Conservation (phyloP, 2,329 filamentous ascomycete species). For the Nemania bipapillata region DNA sequence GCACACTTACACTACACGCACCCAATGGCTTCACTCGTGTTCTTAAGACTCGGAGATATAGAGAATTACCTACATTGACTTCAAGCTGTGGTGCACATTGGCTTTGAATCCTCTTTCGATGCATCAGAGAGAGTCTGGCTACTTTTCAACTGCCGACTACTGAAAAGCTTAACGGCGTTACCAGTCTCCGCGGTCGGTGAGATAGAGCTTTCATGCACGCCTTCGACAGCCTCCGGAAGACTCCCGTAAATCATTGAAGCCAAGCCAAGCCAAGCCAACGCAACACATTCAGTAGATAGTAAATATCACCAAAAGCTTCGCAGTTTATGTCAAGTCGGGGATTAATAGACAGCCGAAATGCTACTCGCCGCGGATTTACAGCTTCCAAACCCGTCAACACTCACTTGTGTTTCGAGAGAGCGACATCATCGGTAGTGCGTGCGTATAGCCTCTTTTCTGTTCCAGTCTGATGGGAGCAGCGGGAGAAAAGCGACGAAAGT, state of each 20-base stretch:
- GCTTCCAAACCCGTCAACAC: background rate
- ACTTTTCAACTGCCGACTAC: conserved; percentile 31
- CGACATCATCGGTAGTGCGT: background rate
- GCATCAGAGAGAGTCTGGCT: background rate
- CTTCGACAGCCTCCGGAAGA: conserved; percentile 6
- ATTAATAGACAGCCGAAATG: conserved; percentile 19
- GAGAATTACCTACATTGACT: conserved; percentile 8
- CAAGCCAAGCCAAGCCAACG: conserved; percentile 21
- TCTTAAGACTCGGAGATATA: conserved; percentile 18
- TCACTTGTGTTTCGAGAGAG: background rate
- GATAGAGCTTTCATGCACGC: conserved; percentile 12
- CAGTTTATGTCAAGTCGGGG: background rate
- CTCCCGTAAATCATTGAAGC: conserved; percentile 2
- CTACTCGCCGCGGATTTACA: conserved; percentile 5
- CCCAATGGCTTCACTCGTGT: conserved; percentile 11
- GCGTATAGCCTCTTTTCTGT: background rate
- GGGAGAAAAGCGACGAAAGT: background rate
- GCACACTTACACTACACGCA: conserved; percentile 14
- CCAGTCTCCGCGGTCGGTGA: conserved; percentile 28
- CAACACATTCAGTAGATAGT: background rate
- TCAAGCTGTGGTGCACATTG: conserved; percentile 10
- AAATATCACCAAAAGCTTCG: conserved; percentile 8
- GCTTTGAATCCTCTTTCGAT: conserved; percentile 8
- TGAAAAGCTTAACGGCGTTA: conserved; percentile 23
- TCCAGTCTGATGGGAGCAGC: background rate